Evolutionary conservation across 306 rosid genomes (phyloP), one percentile per base, ranked within the genome.

Genomic region (Morella rubra): DNA sequence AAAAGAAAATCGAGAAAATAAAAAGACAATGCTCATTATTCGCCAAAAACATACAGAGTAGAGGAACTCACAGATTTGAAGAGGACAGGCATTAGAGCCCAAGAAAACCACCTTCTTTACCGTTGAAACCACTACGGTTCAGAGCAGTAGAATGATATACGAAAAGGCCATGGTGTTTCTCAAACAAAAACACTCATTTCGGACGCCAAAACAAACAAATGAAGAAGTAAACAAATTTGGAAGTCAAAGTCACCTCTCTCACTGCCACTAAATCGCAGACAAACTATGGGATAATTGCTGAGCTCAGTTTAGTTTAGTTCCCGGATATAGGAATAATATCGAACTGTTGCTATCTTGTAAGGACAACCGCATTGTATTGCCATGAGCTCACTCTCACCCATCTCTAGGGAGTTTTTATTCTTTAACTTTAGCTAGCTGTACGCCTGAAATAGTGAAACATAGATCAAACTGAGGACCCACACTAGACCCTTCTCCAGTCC

Each of bases 31-130:
- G 46, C 12, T 42, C 46, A 56, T 5, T 1, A 18, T 66, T 66
- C 12, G 9, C n/a, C 65, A 37, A 19, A 19, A 69, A 58, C n/a
- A 46, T 4, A 18, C 45, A 44, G 73, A 45, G 45, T 8, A 44
- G 78, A 3, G 65, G 49, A 53, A 87, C 90, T 87, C 71, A 81
- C 77, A 42, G 88, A 73, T 41, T 78, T 69, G 72, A 74, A 83
- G 80, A 53, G 77, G 52, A 70, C 3, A 8, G 75, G 73, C 87
- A 83, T 85, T 85, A 69, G 78, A 79, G 77, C 56, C 62, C 60
- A 68, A 53, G 59, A 75, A 45, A 79, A 66, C 37, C 75, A 73
- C 3, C 75, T 76, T 56, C 55, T 18, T 47, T 44, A 20, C 40
- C 72, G 24, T 14, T 12, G 53, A 59, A 24, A 44, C 53, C 51